Percentiles rank a stretch among this genome's conserved stretches.
Evolutionary conservation across 2,329 filamentous ascomycete genomes (phyloP).

Genomic region (Triangularia verruculosa): DNA sequence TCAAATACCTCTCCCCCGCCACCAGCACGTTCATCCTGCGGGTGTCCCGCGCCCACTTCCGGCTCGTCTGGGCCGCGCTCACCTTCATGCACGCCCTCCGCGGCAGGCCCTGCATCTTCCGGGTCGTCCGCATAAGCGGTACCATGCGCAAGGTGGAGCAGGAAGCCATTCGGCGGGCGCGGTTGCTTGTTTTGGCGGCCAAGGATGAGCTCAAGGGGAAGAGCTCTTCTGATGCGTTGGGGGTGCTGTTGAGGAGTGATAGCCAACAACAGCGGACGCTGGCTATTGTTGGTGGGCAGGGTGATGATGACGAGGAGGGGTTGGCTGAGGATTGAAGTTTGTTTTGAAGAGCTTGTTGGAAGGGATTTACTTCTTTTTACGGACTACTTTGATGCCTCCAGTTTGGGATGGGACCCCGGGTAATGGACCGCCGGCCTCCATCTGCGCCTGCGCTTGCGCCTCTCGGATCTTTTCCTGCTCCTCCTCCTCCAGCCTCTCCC

Average conservation of each 20-base stretch:
- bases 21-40: slow-evolving; percentile 92
- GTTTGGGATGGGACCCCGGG: slow-evolving; percentile 39
- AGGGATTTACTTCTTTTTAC: slow-evolving; percentile 53
- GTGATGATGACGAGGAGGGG: slow-evolving; percentile 44
- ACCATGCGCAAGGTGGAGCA: slow-evolving; percentile 92
- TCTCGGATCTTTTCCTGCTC: slow-evolving; percentile 61
- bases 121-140: slow-evolving; percentile 82
- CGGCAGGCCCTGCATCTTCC: slow-evolving; percentile 69
- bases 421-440: slow-evolving; percentile 33
- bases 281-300: slow-evolving; percentile 41
- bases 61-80: slow-evolving; percentile 85
- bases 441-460: slow-evolving; percentile 34
- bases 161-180: slow-evolving; percentile 78
- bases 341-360: slow-evolving; percentile 27
- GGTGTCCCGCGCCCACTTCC: slow-evolving; percentile 76
- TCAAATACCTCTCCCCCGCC: slow-evolving; percentile 90
- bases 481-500: slow-evolving; percentile 72
- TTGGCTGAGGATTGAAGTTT: slow-evolving; percentile 42
- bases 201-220: slow-evolving; percentile 48
- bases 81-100: slow-evolving; percentile 73
- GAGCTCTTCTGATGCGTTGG: slow-evolving; percentile 30
- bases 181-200: slow-evolving; percentile 66
- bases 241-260: slow-evolving; percentile 31
- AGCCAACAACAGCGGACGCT: slow-evolving; percentile 33
- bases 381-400: slow-evolving; percentile 68